Evolutionary conservation across 2,329 filamentous ascomycete species (phyloP).

Genomic region (Aspergillus sp.): DNA sequence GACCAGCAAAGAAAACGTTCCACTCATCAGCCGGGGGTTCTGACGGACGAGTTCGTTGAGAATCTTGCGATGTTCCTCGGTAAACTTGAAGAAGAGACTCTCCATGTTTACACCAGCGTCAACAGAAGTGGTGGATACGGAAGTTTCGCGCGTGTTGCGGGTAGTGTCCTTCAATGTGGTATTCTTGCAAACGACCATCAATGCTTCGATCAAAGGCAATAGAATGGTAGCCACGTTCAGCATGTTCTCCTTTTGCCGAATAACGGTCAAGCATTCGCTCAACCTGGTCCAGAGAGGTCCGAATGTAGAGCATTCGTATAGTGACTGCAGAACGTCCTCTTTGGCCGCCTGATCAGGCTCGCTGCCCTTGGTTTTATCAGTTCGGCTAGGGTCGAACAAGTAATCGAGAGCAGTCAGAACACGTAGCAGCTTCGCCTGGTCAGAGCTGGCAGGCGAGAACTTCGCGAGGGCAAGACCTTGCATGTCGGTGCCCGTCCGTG

Average conservation of each 20-base stretch:
- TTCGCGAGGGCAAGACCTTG: constrained; percentile 91
- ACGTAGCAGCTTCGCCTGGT: constrained; percentile 91
- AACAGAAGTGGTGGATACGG: constrained; percentile 71
- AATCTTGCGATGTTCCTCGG: constrained; percentile 94
- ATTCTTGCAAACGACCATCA: constrained; percentile 99
- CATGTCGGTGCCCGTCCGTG: constrained; percentile 86
- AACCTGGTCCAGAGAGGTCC: constrained; percentile 88
- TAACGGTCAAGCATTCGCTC: constrained; percentile 81
- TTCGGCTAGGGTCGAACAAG: constrained; percentile 78
- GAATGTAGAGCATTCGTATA: constrained; percentile 91
- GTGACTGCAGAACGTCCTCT: constrained; percentile 77
- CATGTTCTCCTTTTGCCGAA: constrained; percentile 90
- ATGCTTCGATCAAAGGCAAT: constrained; percentile 85
- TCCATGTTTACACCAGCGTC: constrained; percentile 72
- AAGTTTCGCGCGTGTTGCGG: constrained; percentile 62
- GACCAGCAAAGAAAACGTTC: constrained; percentile 90
- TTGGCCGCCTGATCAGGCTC: constrained; percentile 63
- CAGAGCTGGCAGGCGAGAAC: constrained; percentile 92
- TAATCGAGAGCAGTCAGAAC: constrained; percentile 94
- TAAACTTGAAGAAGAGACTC: constrained; percentile 93
- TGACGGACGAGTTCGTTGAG: constrained; percentile 96
- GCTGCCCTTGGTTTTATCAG: constrained; percentile 50
- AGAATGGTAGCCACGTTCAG: constrained; percentile 96
- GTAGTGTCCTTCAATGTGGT: constrained; percentile 71
- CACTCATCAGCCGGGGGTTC: constrained; percentile 97